Conservation (phyloP, 805 yeast genomes). For the Gaillardinia entomophila region DNA sequence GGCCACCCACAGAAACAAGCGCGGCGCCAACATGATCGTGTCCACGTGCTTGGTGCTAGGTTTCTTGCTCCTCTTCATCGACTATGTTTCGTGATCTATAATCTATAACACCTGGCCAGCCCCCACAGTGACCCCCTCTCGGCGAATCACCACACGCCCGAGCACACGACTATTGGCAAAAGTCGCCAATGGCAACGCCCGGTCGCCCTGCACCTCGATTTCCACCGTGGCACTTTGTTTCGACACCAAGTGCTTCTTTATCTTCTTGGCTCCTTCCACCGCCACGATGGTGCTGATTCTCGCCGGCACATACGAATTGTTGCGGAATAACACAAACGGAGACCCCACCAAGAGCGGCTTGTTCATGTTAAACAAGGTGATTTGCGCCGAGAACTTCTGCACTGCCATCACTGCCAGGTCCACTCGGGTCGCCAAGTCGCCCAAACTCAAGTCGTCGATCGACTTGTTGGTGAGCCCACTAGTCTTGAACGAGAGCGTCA, state of each 20-base stretch:
- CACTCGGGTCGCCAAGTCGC: constrained; percentile 42
- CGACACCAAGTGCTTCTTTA: constrained; percentile 51
- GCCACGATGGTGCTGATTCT: constrained; percentile 46
- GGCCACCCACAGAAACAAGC: constrained; percentile 63
- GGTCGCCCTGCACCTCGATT: constrained; percentile 42
- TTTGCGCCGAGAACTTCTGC: constrained; percentile 19
- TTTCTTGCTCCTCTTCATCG: constrained; percentile 49
- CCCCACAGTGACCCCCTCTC: constrained; percentile 66
- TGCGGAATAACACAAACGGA: constrained; percentile 70
- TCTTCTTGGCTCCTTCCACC: constrained; percentile 32
- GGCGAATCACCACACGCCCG: constrained; percentile 65
- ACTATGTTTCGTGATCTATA: constrained; percentile 32
- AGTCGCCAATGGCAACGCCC: constrained; percentile 47
- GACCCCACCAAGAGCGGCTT: constrained; percentile 79
- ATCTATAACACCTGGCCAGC: constrained; percentile 44
- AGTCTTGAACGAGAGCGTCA: constrained; percentile 42
- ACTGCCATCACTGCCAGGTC: constrained; percentile 20
- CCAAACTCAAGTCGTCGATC: constrained; percentile 54
- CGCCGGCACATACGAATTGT: constrained; percentile 68
- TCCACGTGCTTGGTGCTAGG: constrained; percentile 52
- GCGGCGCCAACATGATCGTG: constrained; percentile 51
- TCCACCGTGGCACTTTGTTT: constrained; percentile 56
- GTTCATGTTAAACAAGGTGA: constrained; percentile 38
- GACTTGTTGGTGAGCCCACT: constrained; percentile 45
- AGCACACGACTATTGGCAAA: constrained; percentile 44